Base-by-base conservation (phyloP, 108 stramenopile species). In the Phaeodactylum tricornutum region DNA sequence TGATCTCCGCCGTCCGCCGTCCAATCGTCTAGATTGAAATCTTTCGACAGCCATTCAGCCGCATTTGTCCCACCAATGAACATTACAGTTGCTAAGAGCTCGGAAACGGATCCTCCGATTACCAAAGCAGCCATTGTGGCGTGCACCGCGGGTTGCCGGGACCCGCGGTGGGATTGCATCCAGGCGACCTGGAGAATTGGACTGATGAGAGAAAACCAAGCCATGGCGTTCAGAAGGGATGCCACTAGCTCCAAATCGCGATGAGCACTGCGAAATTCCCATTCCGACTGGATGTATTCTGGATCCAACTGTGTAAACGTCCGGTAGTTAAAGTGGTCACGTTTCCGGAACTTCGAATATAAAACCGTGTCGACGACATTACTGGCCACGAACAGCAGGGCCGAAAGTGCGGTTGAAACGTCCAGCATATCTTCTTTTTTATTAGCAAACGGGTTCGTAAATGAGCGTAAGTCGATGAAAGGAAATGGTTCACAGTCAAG, bases 11-110 rank as follows among this genome's bases (percentile, higher is more conserved):
- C 22, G 19, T 11, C 11, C 3, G 21, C 47, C 1, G 59, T 51
- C 86, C 86, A 88, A 46, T 67, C 57, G 33, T 64, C 50, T 24
- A 88, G 43, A 52, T 88, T 81, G 61, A 80, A 88, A 29, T 71
- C 60, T 23, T 46, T 56, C 1, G 77, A 50, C 19, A 84, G 26
- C 77, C 80, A 66, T 27, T 47, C 33, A n/a, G 67, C 51, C 6
- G 67, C 61, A 49, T 59, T 71, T n/a, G 39, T 50, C 25, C 67
- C 50, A 8, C 86, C 86, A 36, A 76, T 57, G 21, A 44, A 47
- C 33, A 87, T 51, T 16, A 87, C 62, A 1, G 73, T 64, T 2
- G 61, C 48, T 2, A 84, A 47, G 8, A 81, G 59, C 61, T 88
- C 81, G 7, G 75, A 71, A 7, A 81, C 48, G 20, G 62, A 57